A percentile compares a stretch with the other conserved stretches of the same genome.
These are phyloP conservation scores for Aspergillus wentii DNA, from an alignment of 495 filamentous ascomycete species.

Conservation along the genomic window DNA sequence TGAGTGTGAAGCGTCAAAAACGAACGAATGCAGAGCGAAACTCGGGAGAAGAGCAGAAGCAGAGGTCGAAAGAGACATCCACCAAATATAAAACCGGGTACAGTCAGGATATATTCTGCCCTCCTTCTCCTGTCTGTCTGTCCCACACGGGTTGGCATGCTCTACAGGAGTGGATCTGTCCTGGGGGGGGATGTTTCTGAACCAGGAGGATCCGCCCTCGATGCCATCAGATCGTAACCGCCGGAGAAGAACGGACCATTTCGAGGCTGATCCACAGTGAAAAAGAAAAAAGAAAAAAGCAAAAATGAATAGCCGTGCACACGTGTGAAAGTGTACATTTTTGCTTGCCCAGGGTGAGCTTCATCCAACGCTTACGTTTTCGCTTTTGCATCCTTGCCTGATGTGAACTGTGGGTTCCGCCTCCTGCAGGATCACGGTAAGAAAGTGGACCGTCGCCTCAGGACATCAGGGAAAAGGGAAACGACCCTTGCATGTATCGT, in stretches of 20 bases:
- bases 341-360: no score
- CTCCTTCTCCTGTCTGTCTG: not conserved
- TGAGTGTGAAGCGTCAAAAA: not conserved
- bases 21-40: not conserved
- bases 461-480: constrained; percentile 4
- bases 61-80: constrained; percentile 1
- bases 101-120: constrained; percentile 5
- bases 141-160: constrained; percentile 20
- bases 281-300: constrained; percentile 4
- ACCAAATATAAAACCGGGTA: constrained; percentile 8
- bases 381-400: constrained; percentile 11
- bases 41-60: constrained; percentile 1
- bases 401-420: not conserved
- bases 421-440: constrained; percentile 5
- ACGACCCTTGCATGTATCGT: constrained; percentile 12
- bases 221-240: constrained; percentile 14
- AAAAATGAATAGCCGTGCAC: constrained; percentile 1
- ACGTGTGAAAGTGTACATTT: constrained; percentile 8
- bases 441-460: constrained; percentile 10
- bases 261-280: constrained; percentile 8
- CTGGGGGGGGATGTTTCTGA: constrained; percentile 8
- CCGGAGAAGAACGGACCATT: constrained; percentile 8
- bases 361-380: constrained; percentile 13
- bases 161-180: constrained; percentile 12
- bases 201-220: constrained; percentile 8